Base-by-base conservation (phyloP, 768 basidiomycete species). In the Boletus rufocinnamomeus region DNA sequence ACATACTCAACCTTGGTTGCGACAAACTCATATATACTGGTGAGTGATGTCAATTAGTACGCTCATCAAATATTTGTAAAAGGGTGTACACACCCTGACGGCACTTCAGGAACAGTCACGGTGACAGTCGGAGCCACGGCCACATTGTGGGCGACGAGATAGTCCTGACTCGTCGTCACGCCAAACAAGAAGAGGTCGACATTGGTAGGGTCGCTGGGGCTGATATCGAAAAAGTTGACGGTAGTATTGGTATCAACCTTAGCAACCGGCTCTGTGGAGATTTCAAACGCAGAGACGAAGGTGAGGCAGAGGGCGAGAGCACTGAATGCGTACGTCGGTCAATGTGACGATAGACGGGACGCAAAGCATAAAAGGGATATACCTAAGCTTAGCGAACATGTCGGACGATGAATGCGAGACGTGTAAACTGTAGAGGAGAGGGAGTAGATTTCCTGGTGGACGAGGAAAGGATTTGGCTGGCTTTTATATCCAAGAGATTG, bases 341-440 rank as follows among this genome's bases (percentile, higher is more conserved):
- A 59, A 48, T 19, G 1, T 17, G 16, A 41, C 4, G 11, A 23
- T 19, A 6, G n/a, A 11, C 32, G 11, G 4, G 44, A 30, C 9
- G 6, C 23, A 28, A 21, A 30, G 1, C 35, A 38, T 38, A 17
- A 38, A 19, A 38, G 3, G 17, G 28, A 43, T 19, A 23, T 49
- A 58, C 57, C 55, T 25, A 21, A 49, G 47, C 21, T 58, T 48
- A 30, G 40, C n/a, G n/a, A n/a, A n/a, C n/a, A n/a, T n/a, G n/a
- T n/a, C n/a, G n/a, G n/a, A n/a, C n/a, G n/a, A n/a, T n/a, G 10
- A 55, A 34, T 52, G 17, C 45, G 4, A 23, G 23, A 2, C n/a
- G n/a, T n/a, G n/a, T n/a, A n/a, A n/a, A n/a, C n/a, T n/a, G n/a
- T n/a, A n/a, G 17, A n/a, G 27, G 46, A 4, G 6, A 28, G 2